Evolutionary conservation across 2,329 filamentous ascomycete species (phyloP), one percentile per base, ranked within the genome.

Genomic region (Penicillium palitans): DNA sequence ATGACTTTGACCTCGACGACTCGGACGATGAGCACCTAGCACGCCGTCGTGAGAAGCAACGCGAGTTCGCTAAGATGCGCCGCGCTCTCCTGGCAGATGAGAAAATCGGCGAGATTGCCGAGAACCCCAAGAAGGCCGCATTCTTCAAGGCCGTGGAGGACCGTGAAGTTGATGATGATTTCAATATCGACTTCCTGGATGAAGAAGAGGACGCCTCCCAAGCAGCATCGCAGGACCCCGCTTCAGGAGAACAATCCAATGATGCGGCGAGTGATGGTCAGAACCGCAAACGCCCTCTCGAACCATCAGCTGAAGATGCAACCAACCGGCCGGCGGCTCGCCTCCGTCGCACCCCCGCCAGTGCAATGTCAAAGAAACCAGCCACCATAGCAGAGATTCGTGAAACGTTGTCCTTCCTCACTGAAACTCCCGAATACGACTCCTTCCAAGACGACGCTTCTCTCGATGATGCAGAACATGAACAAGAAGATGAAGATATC

Each of bases 101-200:
- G 74, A 91, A 91, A 39, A 86, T 99, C 66, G 91, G 90, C 71
- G 93, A 93, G 74, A 91, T 98, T 62, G 92, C 91, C 35, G 87
- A 91, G 71, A 92, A 96, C 68, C 90, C 90, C 2, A 93, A 93
- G 71, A 93, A 92, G 72, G 84, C 89, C 61, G 95, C 95, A 0
- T 99, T 99, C 78, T 83, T 99, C 66, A 87, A 87, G 63, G 91
- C 91, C 7, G 90, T 99, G 52, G 92, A 96, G 68, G 93, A 97
- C 70, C 85, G 85, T 50, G 89, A 88, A 81, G 82, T 67, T n/a
- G 81, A 82, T 24, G 81, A 83, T 59, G 89, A 90, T 46, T 88
- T 95, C 55, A 89, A 91, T 55, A 84, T 89, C 74, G 89, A 93
- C 64, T 89, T 96, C 67, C 76, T 91, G 9, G 84, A 87, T 58